Base-by-base conservation (phyloP, 2,329 filamentous ascomycete genomes). In the Sporothrix variecibatus region DNA sequence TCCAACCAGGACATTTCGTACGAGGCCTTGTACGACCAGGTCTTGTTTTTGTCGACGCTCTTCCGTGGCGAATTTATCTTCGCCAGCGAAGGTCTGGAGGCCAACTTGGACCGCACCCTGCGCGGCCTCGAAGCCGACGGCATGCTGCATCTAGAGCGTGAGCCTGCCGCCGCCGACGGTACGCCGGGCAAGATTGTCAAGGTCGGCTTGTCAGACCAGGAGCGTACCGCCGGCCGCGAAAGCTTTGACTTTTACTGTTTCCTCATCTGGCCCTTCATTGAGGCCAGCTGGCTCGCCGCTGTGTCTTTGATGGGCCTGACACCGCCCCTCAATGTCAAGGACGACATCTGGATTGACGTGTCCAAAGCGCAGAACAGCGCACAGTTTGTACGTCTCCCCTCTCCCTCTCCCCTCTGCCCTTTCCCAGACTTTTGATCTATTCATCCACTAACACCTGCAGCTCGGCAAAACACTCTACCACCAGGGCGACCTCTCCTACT, bases 241-340 rank as follows among this genome's bases (percentile, higher is more conserved):
- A 98, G 98, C 79, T 99, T 93, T 79, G 96, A 99, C 80, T 99
- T 99, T 82, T 98, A 98, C 84, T 98, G 95, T 84, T 99, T 98
- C 86, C 84, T 99, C 26, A 94, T 99, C 76, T 99, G 96, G 96
- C 96, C 96, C 0, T 99, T 99, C 78, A 95, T 98, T 77, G 96
- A 99, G 82, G 93, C 95, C 0, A 92, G 89, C 71, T 99, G 96
- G 96, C 88, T 99, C 1, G 95, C 94, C 12, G 93, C 94, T 0
- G 92, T 98, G 0, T 94, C 93, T 0, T 86, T 98, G 0, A 92
- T 97, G 85, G 95, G 95, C 62, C 87, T 98, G 17, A 92, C 93
- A 0, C 94, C 95, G 1, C 94, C 94, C 3, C 79, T 82, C 0
- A 84, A 80, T 0, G 82, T 87, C 75, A 84, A 86, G n/a, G 86